Percentiles rank a stretch among this genome's conserved stretches.
These are phyloP conservation scores for Trichoderma sp. DNA, from an alignment of 2,329 filamentous ascomycete genomes.

Conservation along the genomic window DNA sequence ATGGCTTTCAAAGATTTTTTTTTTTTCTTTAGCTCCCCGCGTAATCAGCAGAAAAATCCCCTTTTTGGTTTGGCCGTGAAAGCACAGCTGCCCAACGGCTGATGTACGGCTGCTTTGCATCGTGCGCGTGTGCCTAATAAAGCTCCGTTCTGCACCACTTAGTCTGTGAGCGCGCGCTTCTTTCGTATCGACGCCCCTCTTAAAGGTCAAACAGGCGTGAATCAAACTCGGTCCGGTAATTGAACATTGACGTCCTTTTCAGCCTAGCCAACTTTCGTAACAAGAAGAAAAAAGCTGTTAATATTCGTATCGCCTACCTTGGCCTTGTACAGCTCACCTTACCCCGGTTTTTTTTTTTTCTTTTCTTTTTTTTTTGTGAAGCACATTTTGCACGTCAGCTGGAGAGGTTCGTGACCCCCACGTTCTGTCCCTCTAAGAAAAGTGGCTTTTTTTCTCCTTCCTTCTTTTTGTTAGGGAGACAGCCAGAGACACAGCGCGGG, in stretches of 20 bases:
- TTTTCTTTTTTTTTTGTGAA: neutral
- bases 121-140: constrained; percentile 5
- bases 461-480: neutral
- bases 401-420: constrained; percentile 15
- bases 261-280: neutral
- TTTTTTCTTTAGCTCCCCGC: neutral
- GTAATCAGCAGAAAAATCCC: neutral
- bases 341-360: neutral
- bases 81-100: constrained; percentile 24
- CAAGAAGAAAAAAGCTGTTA: neutral
- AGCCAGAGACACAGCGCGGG: neutral
- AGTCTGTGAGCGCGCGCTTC: neutral
- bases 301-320: neutral
- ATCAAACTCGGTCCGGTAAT: neutral
- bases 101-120: constrained; percentile 20
- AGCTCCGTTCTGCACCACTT: neutral
- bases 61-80: neutral
- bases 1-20: neutral
- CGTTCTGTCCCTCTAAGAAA: neutral
- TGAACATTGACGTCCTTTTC: neutral
- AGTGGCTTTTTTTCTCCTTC: neutral
- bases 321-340: neutral
- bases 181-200: constrained; percentile 1
- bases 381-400: neutral
- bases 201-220: neutral